These are phyloP conservation scores for Teunomyces gatunensis DNA, from an alignment of 805 yeast genomes.

Conservation along the genomic window DNA sequence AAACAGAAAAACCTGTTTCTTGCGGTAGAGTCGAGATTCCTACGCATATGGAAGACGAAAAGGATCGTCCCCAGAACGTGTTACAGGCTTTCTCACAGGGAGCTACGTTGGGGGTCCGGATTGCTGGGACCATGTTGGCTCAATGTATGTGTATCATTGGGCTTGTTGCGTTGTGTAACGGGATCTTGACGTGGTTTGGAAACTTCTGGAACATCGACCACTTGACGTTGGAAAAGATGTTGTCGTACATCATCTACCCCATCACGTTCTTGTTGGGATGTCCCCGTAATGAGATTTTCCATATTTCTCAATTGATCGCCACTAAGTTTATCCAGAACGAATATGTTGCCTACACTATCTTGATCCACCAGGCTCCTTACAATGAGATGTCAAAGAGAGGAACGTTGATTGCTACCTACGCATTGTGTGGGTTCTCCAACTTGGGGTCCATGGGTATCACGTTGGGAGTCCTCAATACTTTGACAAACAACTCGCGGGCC, in stretches of 20 bases:
- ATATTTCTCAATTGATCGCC: slow-evolving; percentile 52
- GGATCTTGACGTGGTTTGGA: slow-evolving; percentile 58
- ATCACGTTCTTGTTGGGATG: slow-evolving; percentile 58
- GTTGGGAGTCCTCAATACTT: slow-evolving; percentile 55
- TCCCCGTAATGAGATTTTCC: slow-evolving; percentile 50
- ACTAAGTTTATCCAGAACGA: slow-evolving; percentile 61
- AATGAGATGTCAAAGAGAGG: slow-evolving; percentile 49
- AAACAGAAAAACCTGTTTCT: slow-evolving; percentile 53
- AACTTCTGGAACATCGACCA: slow-evolving; percentile 56
- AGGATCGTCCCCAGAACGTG: slow-evolving; percentile 44
- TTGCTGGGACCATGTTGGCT: slow-evolving; percentile 56
- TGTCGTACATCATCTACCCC: slow-evolving; percentile 59
- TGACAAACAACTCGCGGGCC: slow-evolving; percentile 49
- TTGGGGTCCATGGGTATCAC: slow-evolving; percentile 62
- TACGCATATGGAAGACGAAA: slow-evolving; percentile 28
- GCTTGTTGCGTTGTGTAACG: slow-evolving; percentile 54
- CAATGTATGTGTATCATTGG: slow-evolving; percentile 63
- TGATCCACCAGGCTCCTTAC: slow-evolving; percentile 42
- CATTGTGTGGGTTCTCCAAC: slow-evolving; percentile 63
- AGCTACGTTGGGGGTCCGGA: slow-evolving; percentile 54
- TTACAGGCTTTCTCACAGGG: slow-evolving; percentile 59
- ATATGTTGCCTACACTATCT: slow-evolving; percentile 51
- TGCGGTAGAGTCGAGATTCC: slow-evolving; percentile 49
- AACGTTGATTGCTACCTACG: slow-evolving; percentile 55
- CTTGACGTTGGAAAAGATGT: slow-evolving; percentile 53